Percentiles rank a stretch among this genome's conserved stretches.
These are phyloP conservation scores for Cyphellophora attinorum DNA, from an alignment of 2,329 filamentous ascomycete genomes.

Conservation along the genomic window DNA sequence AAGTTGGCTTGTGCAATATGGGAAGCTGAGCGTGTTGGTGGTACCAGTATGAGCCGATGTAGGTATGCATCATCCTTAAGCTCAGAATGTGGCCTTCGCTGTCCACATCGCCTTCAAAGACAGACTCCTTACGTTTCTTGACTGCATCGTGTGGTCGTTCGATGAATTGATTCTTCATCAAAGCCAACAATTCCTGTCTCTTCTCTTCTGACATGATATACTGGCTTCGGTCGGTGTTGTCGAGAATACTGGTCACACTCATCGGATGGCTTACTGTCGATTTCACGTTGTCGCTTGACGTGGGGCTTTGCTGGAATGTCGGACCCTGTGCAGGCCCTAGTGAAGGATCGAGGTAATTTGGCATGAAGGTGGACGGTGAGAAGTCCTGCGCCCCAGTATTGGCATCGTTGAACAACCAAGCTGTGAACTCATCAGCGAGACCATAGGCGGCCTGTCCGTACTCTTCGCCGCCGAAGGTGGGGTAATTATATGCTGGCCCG, in stretches of 20 bases:
- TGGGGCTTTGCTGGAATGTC: conserved; percentile 41
- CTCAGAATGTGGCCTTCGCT: conserved; percentile 58
- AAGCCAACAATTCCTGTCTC: conserved; percentile 69
- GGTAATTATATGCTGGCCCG: conserved; percentile 46
- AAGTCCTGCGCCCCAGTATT: conserved; percentile 44
- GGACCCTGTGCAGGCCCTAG: conserved; percentile 37
- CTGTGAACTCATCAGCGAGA: conserved; percentile 79
- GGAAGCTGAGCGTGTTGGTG: conserved; percentile 92
- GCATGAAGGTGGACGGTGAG: conserved; percentile 28
- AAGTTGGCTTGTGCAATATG: conserved; percentile 89
- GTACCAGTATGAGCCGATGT: conserved; percentile 87
- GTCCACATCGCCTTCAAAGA: conserved; percentile 69
- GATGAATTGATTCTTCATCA: conserved; percentile 73
- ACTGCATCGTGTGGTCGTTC: conserved; percentile 67
- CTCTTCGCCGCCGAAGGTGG: conserved; percentile 76
- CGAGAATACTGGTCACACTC: conserved; percentile 78
- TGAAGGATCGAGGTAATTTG: conserved; percentile 30
- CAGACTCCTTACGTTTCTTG: conserved; percentile 63
- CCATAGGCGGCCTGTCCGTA: conserved; percentile 81
- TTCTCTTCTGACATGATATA: conserved; percentile 79
- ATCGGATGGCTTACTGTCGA: conserved; percentile 58
- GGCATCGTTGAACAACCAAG: conserved; percentile 69
- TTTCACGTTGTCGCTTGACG: conserved; percentile 30
- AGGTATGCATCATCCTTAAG: conserved; percentile 89
- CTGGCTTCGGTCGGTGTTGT: conserved; percentile 63